Evolutionary conservation across 1,284 basidiomycete genomes (phyloP).

Genomic region (Ceratobasidium sp.): DNA sequence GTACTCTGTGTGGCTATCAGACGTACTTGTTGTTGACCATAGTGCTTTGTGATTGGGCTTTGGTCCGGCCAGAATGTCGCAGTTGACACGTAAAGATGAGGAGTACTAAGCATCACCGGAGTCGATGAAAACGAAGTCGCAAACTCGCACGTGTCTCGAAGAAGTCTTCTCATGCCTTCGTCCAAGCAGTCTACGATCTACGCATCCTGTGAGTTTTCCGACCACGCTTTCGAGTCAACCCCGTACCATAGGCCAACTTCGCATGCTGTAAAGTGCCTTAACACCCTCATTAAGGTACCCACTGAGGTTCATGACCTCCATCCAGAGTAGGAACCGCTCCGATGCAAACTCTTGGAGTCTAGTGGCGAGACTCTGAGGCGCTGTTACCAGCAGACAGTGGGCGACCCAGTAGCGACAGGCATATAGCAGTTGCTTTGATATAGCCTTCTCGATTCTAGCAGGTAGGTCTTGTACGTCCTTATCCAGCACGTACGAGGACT

Average conservation of each 20-base stretch:
- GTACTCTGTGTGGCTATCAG: background rate
- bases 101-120: background rate
- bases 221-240: background rate
- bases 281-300: background rate
- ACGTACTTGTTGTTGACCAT: background rate
- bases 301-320: slow-evolving; percentile 23
- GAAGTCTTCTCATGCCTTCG: background rate
- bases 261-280: background rate
- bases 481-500: too few species aligned
- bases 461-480: background rate
- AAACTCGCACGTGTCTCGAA: background rate
- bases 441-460: too few species aligned
- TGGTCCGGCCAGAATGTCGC: background rate
- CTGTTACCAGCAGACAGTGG: background rate
- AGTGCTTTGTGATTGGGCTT: background rate
- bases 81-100: slow-evolving; percentile 3
- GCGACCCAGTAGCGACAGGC: background rate
- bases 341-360: background rate
- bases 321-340: background rate
- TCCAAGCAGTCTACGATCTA: background rate
- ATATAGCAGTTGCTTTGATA: too few species aligned
- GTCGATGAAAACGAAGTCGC: background rate
- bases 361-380: background rate
- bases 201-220: too few species aligned
- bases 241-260: slow-evolving; percentile 6